Evolutionary conservation across 2,329 filamentous ascomycete species (phyloP).

Genomic region (Neofusicoccum laricinum): DNA sequence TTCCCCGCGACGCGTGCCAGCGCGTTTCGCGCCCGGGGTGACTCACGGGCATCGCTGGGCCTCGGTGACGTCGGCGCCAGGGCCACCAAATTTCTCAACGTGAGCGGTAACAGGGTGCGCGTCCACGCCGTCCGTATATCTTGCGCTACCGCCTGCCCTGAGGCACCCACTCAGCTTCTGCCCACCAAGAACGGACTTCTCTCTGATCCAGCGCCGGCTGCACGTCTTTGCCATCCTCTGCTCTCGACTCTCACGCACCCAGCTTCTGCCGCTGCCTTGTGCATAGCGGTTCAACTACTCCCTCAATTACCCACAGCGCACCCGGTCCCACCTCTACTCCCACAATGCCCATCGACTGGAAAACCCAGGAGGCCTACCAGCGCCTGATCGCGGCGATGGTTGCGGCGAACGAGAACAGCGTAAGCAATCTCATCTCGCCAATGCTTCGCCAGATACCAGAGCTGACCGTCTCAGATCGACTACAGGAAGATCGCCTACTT

Average conservation of each 20-base stretch:
- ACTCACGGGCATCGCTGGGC: not conserved
- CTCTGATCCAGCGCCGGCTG: not conserved
- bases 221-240: not conserved
- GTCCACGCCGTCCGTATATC: not conserved
- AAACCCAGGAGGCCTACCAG: slow-evolving; percentile 33
- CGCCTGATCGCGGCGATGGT: slow-evolving; percentile 41
- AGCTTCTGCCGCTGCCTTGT: not conserved
- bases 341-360: slow-evolving; percentile 37
- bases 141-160: not conserved
- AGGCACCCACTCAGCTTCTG: not conserved
- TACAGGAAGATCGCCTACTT: slow-evolving; percentile 42
- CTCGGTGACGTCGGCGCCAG: not conserved
- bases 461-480: slow-evolving; percentile 38
- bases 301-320: not conserved
- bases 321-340: not conserved
- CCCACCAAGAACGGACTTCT: too few relatives aligned
- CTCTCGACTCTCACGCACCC: not conserved
- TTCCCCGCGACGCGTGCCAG: not conserved
- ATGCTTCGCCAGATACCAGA: not conserved
- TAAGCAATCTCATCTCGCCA: slow-evolving; percentile 18
- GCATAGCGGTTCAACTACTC: not conserved
- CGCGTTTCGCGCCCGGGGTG: not conserved
- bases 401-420: slow-evolving; percentile 32
- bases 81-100: too few relatives aligned
- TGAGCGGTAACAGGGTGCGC: not conserved